These are phyloP conservation scores for Stemphylium vesicarium DNA, from an alignment of 2,329 filamentous ascomycete species.

Conservation along the genomic window DNA sequence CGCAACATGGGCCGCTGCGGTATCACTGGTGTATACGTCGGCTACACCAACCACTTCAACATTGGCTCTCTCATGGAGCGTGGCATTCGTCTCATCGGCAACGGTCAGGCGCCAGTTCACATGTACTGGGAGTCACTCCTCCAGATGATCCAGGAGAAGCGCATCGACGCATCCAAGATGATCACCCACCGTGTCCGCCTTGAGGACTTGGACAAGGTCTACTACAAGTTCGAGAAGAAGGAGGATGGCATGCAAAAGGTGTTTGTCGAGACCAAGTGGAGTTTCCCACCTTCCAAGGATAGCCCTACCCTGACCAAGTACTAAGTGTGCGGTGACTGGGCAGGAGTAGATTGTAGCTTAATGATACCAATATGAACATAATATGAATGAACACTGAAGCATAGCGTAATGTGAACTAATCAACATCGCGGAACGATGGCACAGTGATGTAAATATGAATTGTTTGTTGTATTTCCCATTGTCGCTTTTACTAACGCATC, in stretches of 20 bases:
- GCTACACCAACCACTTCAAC: conserved; percentile 79
- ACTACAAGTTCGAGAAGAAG: conserved; percentile 70
- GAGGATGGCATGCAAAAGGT: conserved; percentile 83
- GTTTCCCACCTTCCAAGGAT: conserved; percentile 57
- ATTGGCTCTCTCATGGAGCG: conserved; percentile 85
- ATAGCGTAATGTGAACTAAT: not conserved
- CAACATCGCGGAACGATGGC: not conserved
- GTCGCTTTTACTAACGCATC: too few species aligned
- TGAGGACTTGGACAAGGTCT: conserved; percentile 59
- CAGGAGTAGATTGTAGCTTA: conserved; percentile 1
- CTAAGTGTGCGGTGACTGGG: conserved; percentile 8
- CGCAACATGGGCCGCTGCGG: conserved; percentile 75
- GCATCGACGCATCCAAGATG: conserved; percentile 80
- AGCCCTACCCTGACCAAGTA: conserved; percentile 60
- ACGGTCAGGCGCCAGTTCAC: conserved; percentile 76
- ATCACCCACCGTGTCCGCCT: conserved; percentile 73
- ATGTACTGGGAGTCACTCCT: conserved; percentile 84
- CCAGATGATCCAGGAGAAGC: conserved; percentile 67
- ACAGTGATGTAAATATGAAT: too few species aligned
- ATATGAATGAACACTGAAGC: not conserved
- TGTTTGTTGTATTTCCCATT: too few species aligned
- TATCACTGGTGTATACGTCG: conserved; percentile 74
- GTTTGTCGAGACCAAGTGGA: conserved; percentile 68
- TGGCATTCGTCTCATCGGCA: conserved; percentile 78
- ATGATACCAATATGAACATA: conserved; percentile 6